Base-by-base conservation (phyloP, 257 asterid genomes). In the Knoxia roxburghii region DNA sequence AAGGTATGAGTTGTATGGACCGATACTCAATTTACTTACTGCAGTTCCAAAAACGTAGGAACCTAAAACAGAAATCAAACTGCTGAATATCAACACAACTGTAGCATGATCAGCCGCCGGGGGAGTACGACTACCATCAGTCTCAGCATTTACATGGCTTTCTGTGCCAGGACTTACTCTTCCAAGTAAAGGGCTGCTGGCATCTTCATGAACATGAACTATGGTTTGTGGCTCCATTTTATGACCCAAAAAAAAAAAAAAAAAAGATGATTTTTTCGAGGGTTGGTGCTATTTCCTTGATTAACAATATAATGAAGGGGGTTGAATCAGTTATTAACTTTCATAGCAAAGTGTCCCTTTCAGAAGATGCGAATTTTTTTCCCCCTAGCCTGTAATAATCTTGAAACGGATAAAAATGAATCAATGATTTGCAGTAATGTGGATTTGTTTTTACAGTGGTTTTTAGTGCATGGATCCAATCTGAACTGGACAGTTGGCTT, bases 31-130 rank as follows among this genome's bases (percentile, higher is more conserved):
- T 24, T 37, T 39, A 79, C 95, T 87, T 77, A 91, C 98, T 46
- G 95, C 92, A 73, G 85, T 85, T 66, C 98, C 98, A 79, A 91
- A 87, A 67, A 79, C 96, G 69, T 69, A 91, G 70, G 98, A 91
- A 53, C 96, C 98, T 39, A 85, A 75, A 66, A 91, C 90, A 23
- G 96, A 90, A 64, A 87, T 85, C 13, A 83, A 49, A 59, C 96
- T 85, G 83, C 94, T 88, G 63, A 88, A 70, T 23, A 88, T 77
- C 64, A 91, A 83, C 75, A 80, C 62, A 43, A 68, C 56, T 65
- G 92, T 83, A 75, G 85, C 84, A 23, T 26, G 60, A 81, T 60
- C 68, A 55, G 62, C 24, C 18, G 24, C 62, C 41, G 24, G 83
- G 27, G 79, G 51, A 55, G 65, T 48, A 63, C 69, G 71, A 81